Conservation (phyloP, 768 basidiomycete genomes). For the Suillus ampliporus region DNA sequence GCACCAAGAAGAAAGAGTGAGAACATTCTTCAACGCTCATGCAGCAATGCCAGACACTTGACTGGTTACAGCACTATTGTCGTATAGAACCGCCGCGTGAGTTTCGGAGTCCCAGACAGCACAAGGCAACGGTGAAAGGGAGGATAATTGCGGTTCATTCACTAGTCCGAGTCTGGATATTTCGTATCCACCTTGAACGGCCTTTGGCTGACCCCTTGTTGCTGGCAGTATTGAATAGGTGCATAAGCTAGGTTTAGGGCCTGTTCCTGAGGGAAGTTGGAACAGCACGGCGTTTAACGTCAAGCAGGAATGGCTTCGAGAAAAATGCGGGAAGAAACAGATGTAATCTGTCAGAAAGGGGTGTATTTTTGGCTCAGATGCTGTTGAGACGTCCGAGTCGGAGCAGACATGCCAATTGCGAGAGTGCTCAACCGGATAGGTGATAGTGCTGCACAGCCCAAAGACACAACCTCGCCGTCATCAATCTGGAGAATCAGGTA, state of each 20-base stretch:
- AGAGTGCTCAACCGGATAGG: conserved; percentile 34
- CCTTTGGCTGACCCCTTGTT: conserved; percentile 16
- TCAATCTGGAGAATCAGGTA: conserved; percentile 65
- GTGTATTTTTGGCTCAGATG: background rate
- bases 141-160: background rate
- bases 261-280: conserved; percentile 19
- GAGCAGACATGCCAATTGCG: conserved; percentile 45
- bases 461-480: conserved; percentile 25
- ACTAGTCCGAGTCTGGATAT: background rate
- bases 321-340: conserved; percentile 58
- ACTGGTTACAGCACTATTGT: conserved; percentile 55
- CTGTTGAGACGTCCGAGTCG: background rate
- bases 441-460: conserved; percentile 11
- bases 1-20: conserved; percentile 8
- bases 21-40: conserved; percentile 7
- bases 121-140: conserved; percentile 28
- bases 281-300: conserved; percentile 37
- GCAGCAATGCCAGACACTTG: conserved; percentile 51
- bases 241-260: conserved; percentile 19
- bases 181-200: background rate
- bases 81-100: conserved; percentile 42
- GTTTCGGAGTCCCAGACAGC: conserved; percentile 27
- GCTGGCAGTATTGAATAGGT: conserved; percentile 19
- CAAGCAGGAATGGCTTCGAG: conserved; percentile 45
- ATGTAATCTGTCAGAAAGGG: conserved; percentile 46